phyloP scores from a whole-genome alignment of 2,329 filamentous ascomycete species.

The Elsinoe batatas region DNA sequence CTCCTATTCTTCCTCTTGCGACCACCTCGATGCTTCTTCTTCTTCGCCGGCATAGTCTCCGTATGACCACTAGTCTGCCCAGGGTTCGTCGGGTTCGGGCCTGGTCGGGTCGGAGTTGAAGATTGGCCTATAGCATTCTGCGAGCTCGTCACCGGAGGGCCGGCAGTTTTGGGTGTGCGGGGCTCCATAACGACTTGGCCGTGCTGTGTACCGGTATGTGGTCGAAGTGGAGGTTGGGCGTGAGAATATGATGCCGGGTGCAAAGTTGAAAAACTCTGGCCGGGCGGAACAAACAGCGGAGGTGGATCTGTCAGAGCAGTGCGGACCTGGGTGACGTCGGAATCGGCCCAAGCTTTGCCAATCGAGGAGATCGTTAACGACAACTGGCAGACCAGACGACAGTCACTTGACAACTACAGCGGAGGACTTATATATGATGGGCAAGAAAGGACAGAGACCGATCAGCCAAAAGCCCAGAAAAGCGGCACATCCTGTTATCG shows the following conservation, averaged over 20 bases:
- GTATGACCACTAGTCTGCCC: neutral
- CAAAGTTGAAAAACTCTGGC: neutral
- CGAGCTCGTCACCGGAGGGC: slow-evolving; percentile 5
- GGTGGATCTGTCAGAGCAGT: neutral
- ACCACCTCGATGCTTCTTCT: slow-evolving; percentile 65
- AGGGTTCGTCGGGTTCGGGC: neutral
- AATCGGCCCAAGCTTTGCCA: neutral
- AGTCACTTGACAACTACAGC: neutral
- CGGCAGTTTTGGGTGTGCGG: slow-evolving; percentile 1
- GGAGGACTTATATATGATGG: neutral
- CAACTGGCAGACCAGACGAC: neutral
- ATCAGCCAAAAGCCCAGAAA: neutral
- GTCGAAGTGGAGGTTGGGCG: neutral
- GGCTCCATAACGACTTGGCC: slow-evolving; percentile 6
- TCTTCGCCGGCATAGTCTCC: slow-evolving; percentile 34
- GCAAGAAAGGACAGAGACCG: neutral
- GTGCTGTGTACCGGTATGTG: slow-evolving; percentile 2
- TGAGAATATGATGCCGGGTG: neutral
- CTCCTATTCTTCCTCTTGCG: slow-evolving; percentile 68
- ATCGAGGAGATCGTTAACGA: neutral
- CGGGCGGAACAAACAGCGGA: neutral
- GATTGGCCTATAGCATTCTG: neutral
- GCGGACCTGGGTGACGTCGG: neutral
- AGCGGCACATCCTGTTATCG: neutral
- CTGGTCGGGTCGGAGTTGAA: neutral